Evolutionary conservation across 345 rosid species (phyloP), one percentile per base, ranked within the genome.

Genomic region (Acer campestre): DNA sequence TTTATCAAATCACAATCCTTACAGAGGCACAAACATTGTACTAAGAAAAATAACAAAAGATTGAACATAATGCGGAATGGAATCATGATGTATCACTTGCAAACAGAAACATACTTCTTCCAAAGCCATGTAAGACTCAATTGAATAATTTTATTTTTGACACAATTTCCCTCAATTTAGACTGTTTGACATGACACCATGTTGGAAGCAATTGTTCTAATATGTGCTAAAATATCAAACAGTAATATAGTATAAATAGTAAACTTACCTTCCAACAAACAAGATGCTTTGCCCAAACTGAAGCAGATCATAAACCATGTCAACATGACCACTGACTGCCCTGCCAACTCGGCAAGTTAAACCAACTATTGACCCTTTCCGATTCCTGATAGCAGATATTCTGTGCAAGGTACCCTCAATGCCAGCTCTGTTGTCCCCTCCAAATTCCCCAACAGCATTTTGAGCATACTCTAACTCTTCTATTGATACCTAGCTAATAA

Each of bases 361-460:
- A 73, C 96, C 93, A 53, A 90, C 90, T 10, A 91, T 61, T 0
- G 68, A 64, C 44, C 90, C 91, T 79, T 90, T 86, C 75, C 89
- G 80, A 75, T 84, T 90, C 73, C 88, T 86, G 72, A 91, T 86
- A 6, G 93, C 89, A 35, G 90, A 88, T 77, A 91, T 88, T 76
- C 91, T 83, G 35, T 91, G 96, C 86, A 91, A 77, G 70, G 91
- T 91, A 20, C 94, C 89, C 42, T 90, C 91, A 64, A 90, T 90
- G 42, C 92, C 92, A 80, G 92, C 92, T 65, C 93, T 84, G 76
- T 88, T 91, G 80, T 88, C 91, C 56, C 80, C 87, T 14, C 89
- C 87, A 58, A 91, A 91, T 59, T 86, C 90, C 73, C 90, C 92
- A 46, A 88, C 87, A 9, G 86, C 84, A 73, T 78, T 80, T 88